Conservation (phyloP, 257 asterid species). For the Verbascum thapsus region DNA sequence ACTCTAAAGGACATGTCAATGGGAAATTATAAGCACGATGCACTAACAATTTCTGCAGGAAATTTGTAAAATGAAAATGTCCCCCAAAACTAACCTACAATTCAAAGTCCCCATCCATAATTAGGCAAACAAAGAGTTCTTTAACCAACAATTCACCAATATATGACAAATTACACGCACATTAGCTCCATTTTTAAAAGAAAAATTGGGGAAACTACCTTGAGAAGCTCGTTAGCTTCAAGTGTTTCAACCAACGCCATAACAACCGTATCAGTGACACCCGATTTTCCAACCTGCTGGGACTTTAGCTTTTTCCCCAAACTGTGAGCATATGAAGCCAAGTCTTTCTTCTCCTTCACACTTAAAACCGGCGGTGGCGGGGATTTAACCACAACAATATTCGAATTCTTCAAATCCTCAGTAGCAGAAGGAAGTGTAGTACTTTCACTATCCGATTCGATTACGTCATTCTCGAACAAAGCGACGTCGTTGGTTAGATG, state of each 20-base stretch:
- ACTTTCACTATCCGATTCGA: conserved; percentile 30
- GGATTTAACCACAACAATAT: conserved; percentile 20
- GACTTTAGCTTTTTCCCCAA: conserved; percentile 83
- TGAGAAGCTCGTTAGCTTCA: conserved; percentile 86
- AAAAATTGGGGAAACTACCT: too few species aligned
- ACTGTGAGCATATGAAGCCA: conserved; percentile 85
- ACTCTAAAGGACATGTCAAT: neutral
- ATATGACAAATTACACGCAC: too few species aligned
- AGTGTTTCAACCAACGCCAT: conserved; percentile 84
- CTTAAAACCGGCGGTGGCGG: conserved; percentile 54
- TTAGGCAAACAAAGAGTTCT: too few species aligned
- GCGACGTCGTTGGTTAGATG: conserved; percentile 31
- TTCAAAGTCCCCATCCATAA: too few species aligned
- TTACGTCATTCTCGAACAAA: conserved; percentile 29
- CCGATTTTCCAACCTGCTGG: conserved; percentile 94
- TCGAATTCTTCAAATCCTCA: conserved; percentile 33
- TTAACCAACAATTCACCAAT: neutral
- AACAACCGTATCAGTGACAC: conserved; percentile 74
- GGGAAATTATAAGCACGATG: too few species aligned
- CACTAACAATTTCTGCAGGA: too few species aligned
- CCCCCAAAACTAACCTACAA: too few species aligned
- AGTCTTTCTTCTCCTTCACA: conserved; percentile 79
- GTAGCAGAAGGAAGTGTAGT: neutral
- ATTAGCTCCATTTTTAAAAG: too few species aligned
- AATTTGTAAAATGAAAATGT: too few species aligned